Base-by-base conservation (phyloP, 2,329 filamentous ascomycete genomes). In the Ophiostoma ips region DNA sequence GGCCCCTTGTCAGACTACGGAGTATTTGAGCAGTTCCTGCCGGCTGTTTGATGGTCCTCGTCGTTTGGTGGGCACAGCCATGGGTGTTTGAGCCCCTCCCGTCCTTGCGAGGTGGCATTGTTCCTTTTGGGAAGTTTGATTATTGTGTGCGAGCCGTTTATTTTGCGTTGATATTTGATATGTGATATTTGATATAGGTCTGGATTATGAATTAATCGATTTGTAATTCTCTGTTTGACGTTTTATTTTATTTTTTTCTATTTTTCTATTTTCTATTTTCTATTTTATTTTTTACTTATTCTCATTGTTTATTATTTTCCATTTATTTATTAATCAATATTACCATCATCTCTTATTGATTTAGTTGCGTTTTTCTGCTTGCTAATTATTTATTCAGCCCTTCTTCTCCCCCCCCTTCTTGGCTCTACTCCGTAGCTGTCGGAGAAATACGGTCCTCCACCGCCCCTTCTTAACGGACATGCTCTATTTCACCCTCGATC, bases 81-180 rank as follows among this genome's bases (percentile, higher is more conserved):
- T 43, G 40, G 40, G 40, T 43, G 40, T 41, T n/a, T 43, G n/a
- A 43, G 40, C 40, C 40, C 40, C 40, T 43, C 40, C 40, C 40
- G 30, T 21, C 21, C 24, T 16, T 30, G 40, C 16, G 24, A 28
- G 24, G 24, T 28, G 24, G 24, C 24, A 28, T 28, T 28, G 24
- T 28, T 28, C 5, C 8, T 28, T 28, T 28, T n/a, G n/a, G 24
- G 8, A 5, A 5, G 24, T 28, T 28, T 28, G 24, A 28, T 28
- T 28, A 8, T 28, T 28, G n/a, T n/a, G n/a, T n/a, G n/a, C n/a
- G n/a, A n/a, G n/a, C n/a, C 8, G 24, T 5, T 28, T 28, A 8
- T 28, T 28, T 28, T 4, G 24, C 24, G 8, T 4, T 28, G 24
- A 4, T 8, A 28, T 28, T 28, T 8, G 24, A 28, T 5, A 28